These are phyloP conservation scores for Leccinum subtestaceum DNA, from an alignment of 768 basidiomycete species.

Conservation along the genomic window DNA sequence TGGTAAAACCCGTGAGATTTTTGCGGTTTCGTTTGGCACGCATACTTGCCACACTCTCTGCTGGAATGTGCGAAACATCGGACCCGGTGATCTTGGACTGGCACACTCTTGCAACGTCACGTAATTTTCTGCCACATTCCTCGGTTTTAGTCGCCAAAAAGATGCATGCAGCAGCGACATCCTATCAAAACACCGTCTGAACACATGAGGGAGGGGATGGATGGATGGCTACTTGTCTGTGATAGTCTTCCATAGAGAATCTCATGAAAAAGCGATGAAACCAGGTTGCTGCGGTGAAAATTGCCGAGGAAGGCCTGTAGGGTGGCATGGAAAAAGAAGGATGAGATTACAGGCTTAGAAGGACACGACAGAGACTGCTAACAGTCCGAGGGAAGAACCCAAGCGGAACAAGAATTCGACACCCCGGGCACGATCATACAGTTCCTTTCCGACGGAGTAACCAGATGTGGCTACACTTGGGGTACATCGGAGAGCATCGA, in stretches of 20 bases:
- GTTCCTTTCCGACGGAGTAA: constrained; percentile 56
- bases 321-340: constrained; percentile 9
- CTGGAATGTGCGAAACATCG: constrained; percentile 54
- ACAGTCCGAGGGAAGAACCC: constrained; percentile 76
- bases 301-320: constrained; percentile 70
- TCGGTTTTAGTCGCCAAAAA: constrained; percentile 92
- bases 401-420: constrained; percentile 84
- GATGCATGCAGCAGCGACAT: constrained; percentile 81
- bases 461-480: constrained; percentile 53
- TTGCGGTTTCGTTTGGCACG: background rate
- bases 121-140: constrained; percentile 81
- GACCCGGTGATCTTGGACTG: constrained; percentile 61
- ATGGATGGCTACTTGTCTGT: constrained; percentile 54
- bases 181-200: constrained; percentile 40
- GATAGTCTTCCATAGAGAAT: constrained; percentile 77
- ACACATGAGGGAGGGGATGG: constrained; percentile 4
- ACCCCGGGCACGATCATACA: constrained; percentile 77
- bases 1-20: constrained; percentile 28
- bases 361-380: constrained; percentile 33
- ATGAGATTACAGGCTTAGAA: constrained; percentile 12
- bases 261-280: constrained; percentile 92
- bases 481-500: constrained; percentile 54
- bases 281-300: constrained; percentile 87
- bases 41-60: constrained; percentile 60
- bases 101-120: constrained; percentile 78